These are phyloP conservation scores for Microascus cirrosus DNA, from an alignment of 2,329 filamentous ascomycete genomes.

Conservation along the genomic window DNA sequence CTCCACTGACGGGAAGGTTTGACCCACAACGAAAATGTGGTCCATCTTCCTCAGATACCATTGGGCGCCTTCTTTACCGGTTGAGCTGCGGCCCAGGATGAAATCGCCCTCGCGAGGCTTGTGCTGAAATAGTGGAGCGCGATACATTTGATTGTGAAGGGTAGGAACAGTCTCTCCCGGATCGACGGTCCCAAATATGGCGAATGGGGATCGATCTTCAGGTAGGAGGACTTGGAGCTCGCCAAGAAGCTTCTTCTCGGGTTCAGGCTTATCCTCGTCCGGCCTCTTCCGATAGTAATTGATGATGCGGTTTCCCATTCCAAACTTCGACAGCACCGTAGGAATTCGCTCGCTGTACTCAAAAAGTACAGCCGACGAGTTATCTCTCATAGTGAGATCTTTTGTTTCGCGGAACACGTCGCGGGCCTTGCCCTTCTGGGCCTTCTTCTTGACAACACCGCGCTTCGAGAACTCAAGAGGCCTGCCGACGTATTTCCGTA, in stretches of 20 bases:
- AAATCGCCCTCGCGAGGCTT: conserved; percentile 71
- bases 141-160: conserved; percentile 89
- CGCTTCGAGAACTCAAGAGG: conserved; percentile 63
- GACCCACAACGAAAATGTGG: conserved; percentile 81
- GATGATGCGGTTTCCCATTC: conserved; percentile 91
- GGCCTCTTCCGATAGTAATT: conserved; percentile 90
- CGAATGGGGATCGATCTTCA: conserved; percentile 92
- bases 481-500: conserved; percentile 55
- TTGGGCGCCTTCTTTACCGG: conserved; percentile 61
- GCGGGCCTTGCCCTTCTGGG: conserved; percentile 67
- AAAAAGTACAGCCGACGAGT: conserved; percentile 75
- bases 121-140: conserved; percentile 88
- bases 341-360: conserved; percentile 96
- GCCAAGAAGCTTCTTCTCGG: conserved; percentile 74
- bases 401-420: conserved; percentile 71
- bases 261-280: conserved; percentile 58
- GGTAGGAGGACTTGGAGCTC: conserved; percentile 81
- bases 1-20: conserved; percentile 84
- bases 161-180: conserved; percentile 84
- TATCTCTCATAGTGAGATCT: conserved; percentile 79
- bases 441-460: conserved; percentile 67
- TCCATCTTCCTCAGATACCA: conserved; percentile 87
- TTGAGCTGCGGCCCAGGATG: conserved; percentile 71
- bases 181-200: conserved; percentile 87
- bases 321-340: conserved; percentile 86